phyloP scores from a whole-genome alignment of 2,329 filamentous ascomycete species.

The Scedosporium apiospermum region DNA sequence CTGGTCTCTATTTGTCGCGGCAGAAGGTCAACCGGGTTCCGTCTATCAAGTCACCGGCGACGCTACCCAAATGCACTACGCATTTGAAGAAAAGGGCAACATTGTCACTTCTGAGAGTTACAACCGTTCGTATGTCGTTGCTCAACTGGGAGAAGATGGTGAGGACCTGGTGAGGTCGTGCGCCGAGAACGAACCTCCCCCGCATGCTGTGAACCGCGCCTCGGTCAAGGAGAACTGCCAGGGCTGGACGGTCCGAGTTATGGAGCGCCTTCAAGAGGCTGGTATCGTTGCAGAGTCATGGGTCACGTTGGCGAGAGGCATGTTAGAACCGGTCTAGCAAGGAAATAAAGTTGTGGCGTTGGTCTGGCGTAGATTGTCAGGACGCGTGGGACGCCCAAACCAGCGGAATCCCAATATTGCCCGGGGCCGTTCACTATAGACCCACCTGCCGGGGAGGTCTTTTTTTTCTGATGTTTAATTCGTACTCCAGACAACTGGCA shows the following conservation, averaged over 20 bases:
- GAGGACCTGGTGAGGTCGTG: not conserved
- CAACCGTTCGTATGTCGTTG: not conserved
- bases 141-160: not conserved
- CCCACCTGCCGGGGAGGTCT: not conserved
- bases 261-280: not conserved
- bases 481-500: too few relatives aligned
- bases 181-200: not conserved
- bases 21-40: not conserved
- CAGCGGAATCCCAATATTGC: not conserved
- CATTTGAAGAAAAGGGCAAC: not conserved
- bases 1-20: not conserved
- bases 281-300: not conserved
- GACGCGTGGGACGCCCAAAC: not conserved
- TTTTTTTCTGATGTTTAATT: not conserved
- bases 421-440: not conserved
- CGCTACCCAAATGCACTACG: not conserved
- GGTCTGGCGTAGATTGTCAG: not conserved
- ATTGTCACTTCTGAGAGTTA: not conserved
- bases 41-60: slow-evolving; percentile 2
- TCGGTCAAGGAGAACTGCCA: slow-evolving; percentile 1
- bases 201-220: not conserved
- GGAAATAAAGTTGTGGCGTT: too few relatives aligned
- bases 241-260: slow-evolving; percentile 1
- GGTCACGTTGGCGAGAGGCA: not conserved
- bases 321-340: not conserved